A percentile compares a stretch with the other conserved stretches of the same genome.
These are phyloP conservation scores for Boletus sp. DNA, from an alignment of 768 basidiomycete genomes.

Conservation along the genomic window DNA sequence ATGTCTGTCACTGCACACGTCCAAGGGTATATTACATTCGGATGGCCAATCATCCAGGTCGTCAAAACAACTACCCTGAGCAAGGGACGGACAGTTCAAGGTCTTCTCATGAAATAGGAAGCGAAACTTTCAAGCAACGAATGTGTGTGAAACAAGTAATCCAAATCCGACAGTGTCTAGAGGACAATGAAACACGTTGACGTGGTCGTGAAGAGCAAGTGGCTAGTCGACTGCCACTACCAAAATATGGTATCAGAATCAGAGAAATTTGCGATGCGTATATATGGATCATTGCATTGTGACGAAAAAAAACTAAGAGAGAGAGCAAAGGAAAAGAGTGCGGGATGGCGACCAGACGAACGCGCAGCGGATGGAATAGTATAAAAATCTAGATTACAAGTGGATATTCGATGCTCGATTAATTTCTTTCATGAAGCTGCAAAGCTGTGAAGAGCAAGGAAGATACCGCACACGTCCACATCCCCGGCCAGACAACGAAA, in stretches of 20 bases:
- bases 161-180: neutral
- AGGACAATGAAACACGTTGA: neutral
- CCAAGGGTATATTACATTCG: neutral
- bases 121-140: conserved; percentile 2
- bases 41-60: neutral
- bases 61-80: neutral
- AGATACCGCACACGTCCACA: conserved; percentile 22
- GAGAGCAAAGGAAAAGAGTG: conserved; percentile 18
- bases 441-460: conserved; percentile 19
- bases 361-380: conserved; percentile 16
- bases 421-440: conserved; percentile 13
- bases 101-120: neutral
- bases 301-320: conserved; percentile 6
- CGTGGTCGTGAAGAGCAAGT: neutral
- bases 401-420: conserved; percentile 30
- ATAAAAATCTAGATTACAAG: conserved; percentile 34
- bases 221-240: neutral
- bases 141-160: conserved; percentile 5
- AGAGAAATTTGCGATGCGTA: conserved; percentile 16
- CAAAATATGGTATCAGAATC: conserved; percentile 9
- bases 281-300: conserved; percentile 15
- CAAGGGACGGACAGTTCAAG: neutral
- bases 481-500: neutral
- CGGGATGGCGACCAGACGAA: conserved; percentile 13
- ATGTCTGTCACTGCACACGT: too few relatives aligned